phyloP scores from a whole-genome alignment of 352 stramenopile genomes.

The Pilasporangium apinafurcum region DNA sequence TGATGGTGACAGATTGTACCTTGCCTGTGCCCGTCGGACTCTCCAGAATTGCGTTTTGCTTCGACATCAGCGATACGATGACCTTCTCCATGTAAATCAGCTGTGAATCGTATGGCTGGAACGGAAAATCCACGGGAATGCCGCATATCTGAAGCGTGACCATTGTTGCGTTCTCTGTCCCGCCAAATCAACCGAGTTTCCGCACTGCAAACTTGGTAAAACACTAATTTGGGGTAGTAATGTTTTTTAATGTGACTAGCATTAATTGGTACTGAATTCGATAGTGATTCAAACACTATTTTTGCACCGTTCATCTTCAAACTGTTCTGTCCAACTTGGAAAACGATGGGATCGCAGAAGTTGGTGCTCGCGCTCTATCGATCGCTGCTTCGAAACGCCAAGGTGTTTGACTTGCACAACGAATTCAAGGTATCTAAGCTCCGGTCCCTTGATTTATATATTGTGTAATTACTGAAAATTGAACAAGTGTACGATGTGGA shows the following conservation, averaged over 20 bases:
- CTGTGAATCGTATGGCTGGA: slow-evolving; percentile 96
- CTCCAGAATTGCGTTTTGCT: slow-evolving; percentile 96
- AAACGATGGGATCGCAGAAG: slow-evolving; percentile 31
- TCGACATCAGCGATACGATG: slow-evolving; percentile 83
- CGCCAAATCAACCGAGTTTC: neutral
- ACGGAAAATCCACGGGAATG: slow-evolving; percentile 94
- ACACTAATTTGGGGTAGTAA: no score
- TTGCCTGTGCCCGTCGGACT: slow-evolving; percentile 98
- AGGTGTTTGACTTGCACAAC: slow-evolving; percentile 46
- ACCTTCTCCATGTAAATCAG: slow-evolving; percentile 97
- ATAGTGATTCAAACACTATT: no score
- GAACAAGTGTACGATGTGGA: neutral
- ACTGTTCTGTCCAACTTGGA: neutral
- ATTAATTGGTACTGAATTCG: no score
- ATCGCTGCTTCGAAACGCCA: slow-evolving; percentile 57
- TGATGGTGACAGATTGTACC: slow-evolving; percentile 19
- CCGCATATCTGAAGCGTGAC: slow-evolving; percentile 82
- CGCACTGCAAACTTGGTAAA: no score
- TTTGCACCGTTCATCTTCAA: no score
- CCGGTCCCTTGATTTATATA: no score
- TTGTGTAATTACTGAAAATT: neutral
- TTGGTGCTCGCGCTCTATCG: slow-evolving; percentile 65
- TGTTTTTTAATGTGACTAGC: no score
- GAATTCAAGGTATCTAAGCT: slow-evolving; percentile 67
- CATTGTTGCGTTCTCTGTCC: slow-evolving; percentile 20